Evolutionary conservation across 345 rosid genomes (phyloP), one percentile per base, ranked within the genome.

Genomic region (Mallotus nudiflorus): DNA sequence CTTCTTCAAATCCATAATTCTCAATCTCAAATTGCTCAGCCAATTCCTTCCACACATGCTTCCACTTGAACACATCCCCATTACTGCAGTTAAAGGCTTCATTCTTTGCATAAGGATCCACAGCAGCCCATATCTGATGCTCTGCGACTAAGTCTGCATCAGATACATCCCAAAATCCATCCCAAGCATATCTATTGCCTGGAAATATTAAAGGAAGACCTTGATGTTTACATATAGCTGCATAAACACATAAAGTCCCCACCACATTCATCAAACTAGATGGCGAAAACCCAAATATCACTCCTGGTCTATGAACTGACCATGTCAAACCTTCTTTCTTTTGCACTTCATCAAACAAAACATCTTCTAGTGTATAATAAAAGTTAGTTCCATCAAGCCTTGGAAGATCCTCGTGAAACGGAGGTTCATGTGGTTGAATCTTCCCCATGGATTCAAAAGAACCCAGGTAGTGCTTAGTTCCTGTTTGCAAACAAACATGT

Each of bases 51-150:
- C 96, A 92, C 31, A 92, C 69, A 59, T 88, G 93, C 79, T 87
- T 92, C 96, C 96, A 88, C 84, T 77, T 89, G 75, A 85, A 87
- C 57, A 87, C 86, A 76, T 92, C 93, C 1, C 88, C 96, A 19
- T 92, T 90, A 70, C 46, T 76, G 71, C 88, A 83, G 75, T 92
- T 88, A 69, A 90, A 92, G 0, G 91, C 96, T 73, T 90, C 86
- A 67, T 88, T 84, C 73, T 73, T 78, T 0, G 93, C 87, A 24
- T 79, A 69, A 0, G 79, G 85, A 62, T 90, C 92, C 66, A 87
- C 92, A n/a, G 91, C 78, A 0, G 93, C 91, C 96, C 96, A 92
- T 58, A 92, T 90, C 55, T 90, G 91, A 64, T 92, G 96, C 84
- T 92, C 94, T 0, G 96, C 94, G 0, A 90, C 39, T 72, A 90